These are phyloP conservation scores for Panicum virgatum DNA, from an alignment of 202 grass and related monocot species.

Conservation along the genomic window DNA sequence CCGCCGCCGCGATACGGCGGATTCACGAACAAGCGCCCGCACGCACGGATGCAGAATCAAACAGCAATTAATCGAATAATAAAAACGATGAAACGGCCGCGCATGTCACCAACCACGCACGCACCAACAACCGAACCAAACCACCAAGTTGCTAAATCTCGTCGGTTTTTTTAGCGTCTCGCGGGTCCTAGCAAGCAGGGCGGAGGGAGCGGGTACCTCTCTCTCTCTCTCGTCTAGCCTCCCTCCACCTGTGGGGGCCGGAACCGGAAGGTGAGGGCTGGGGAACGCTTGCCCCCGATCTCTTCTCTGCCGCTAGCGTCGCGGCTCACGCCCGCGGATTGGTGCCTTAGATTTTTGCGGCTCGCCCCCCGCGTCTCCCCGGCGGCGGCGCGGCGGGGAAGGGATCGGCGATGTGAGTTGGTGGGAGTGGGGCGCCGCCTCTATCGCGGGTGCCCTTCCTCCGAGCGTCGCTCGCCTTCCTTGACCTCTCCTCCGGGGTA, in stretches of 20 bases:
- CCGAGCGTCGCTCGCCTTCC: slow-evolving; percentile 25
- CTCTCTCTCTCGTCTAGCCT: slow-evolving; percentile 16
- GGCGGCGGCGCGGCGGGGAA: slow-evolving; percentile 1
- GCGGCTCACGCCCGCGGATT: slow-evolving; percentile 5
- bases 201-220: slow-evolving; percentile 41
- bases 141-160: slow-evolving; percentile 26
- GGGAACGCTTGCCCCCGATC: neutral
- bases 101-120: neutral
- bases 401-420: slow-evolving; percentile 3
- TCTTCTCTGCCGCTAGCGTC: neutral
- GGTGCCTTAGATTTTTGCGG: slow-evolving; percentile 1
- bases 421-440: slow-evolving; percentile 34
- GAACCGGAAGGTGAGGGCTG: neutral
- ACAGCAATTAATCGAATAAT: slow-evolving; percentile 31
- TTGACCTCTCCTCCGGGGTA: slow-evolving; percentile 35
- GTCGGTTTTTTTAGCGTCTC: slow-evolving; percentile 25
- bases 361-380: neutral
- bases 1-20: slow-evolving; percentile 15
- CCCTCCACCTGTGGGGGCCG: slow-evolving; percentile 25
- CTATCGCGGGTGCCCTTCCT: slow-evolving; percentile 17
- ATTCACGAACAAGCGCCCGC: slow-evolving; percentile 26
- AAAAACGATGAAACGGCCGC: slow-evolving; percentile 18
- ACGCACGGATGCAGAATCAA: slow-evolving; percentile 33
- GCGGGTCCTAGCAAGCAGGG: slow-evolving; percentile 8
- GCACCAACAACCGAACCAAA: slow-evolving; percentile 8